Evolutionary conservation across 2,329 filamentous ascomycete genomes (phyloP).

Genomic region (Neonectria neomacrospora): DNA sequence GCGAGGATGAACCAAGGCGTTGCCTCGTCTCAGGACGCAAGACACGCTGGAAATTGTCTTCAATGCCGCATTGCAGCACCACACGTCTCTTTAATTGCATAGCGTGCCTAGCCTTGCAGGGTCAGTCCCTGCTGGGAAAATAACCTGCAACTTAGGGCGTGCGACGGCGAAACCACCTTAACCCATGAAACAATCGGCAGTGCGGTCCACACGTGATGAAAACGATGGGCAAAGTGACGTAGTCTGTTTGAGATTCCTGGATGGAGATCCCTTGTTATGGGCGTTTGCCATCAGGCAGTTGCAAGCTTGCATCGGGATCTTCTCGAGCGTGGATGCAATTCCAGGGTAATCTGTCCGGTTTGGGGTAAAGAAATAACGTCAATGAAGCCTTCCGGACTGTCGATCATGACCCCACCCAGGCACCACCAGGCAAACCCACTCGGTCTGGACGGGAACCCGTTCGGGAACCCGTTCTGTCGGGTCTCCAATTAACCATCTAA

Average conservation of each 20-base stretch:
- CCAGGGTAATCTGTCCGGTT: neutral
- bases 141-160: no score
- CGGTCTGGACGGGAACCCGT: slow-evolving; percentile 24
- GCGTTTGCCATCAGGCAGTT: neutral
- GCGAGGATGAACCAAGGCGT: neutral
- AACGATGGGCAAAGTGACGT: neutral
- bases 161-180: neutral
- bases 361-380: slow-evolving; percentile 40
- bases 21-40: neutral
- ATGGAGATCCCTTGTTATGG: neutral
- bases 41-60: neutral
- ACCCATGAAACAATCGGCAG: neutral
- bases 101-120: neutral
- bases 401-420: slow-evolving; percentile 30
- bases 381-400: slow-evolving; percentile 36
- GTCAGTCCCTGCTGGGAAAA: neutral
- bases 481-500: neutral
- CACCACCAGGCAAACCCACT: slow-evolving; percentile 11
- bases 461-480: slow-evolving; percentile 27
- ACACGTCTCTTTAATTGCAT: neutral
- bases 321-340: slow-evolving; percentile 2
- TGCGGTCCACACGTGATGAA: neutral
- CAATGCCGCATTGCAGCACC: neutral
- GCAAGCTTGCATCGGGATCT: neutral
- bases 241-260: neutral